Evolutionary conservation across 176 grass and related monocot species (phyloP), one percentile per base, ranked within the genome.

Genomic region (Carex myosuroides): DNA sequence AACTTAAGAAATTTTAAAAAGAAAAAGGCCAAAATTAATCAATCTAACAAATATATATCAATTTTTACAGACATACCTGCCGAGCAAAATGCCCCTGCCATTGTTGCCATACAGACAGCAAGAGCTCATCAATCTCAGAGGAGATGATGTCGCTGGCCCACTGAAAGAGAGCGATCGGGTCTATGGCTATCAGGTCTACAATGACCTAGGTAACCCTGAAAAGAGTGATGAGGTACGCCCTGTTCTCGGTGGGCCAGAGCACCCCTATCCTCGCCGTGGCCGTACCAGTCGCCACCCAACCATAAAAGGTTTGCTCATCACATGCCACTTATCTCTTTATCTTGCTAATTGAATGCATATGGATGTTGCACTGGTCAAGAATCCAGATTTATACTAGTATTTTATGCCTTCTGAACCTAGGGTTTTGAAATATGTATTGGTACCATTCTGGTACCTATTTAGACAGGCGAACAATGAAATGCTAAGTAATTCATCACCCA

Each of bases 251-350:
- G 92, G 94, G 41, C 65, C 83, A 54, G 86, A 97, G 84, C 85
- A 82, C 13, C 95, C 95, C 0, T 94, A 97, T 64, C 95, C 95
- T n/a, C 92, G 95, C 18, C 95, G 95, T 33, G 86, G 92, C 35
- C 88, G 89, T 66, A 97, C 92, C 5, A 92, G 92, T 8, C 92
- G 95, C 0, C 59, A 0, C 4, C 53, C 78, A 17, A 89, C 94
- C 4, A 7, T 85, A 79, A 52, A 18, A 0, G 89, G 94, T 91
- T n/a, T 72, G 80, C 37, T 72, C 1, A 60, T 4, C 53, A 56
- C n/a, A 13, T 69, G 22, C 5, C 18, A 11, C 13, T 53, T 29
- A n/a, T 44, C 14, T 21, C 32, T 70, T 18, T 18, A 41, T 70
- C 35, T 70, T 48, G 4, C 8, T 42, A 46, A 12, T 52, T 50